These are phyloP conservation scores for Microstegium vimineum DNA, from an alignment of 176 grass and related monocot species.

Conservation along the genomic window DNA sequence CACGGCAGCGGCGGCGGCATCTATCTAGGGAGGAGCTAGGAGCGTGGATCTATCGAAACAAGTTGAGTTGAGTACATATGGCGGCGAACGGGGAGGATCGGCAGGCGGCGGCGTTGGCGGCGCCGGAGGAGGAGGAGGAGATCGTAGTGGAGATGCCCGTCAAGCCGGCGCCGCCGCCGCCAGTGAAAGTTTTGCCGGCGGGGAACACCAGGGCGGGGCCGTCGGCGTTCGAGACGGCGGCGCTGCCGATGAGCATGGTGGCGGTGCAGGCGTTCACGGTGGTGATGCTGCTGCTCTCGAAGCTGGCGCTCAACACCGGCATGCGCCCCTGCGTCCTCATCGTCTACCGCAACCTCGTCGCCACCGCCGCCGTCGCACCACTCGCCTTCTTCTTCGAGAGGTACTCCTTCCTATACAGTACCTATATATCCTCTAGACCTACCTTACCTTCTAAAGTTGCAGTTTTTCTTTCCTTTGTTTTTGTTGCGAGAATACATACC, in stretches of 20 bases:
- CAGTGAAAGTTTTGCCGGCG: background rate
- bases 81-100: background rate
- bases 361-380: background rate
- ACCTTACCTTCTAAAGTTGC: background rate
- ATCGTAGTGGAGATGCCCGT: background rate
- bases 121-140: background rate
- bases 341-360: constrained; percentile 34
- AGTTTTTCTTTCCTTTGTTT: background rate
- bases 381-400: constrained; percentile 31
- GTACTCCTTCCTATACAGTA: too few species aligned
- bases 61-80: too few species aligned
- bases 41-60: background rate
- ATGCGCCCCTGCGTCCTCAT: constrained; percentile 36
- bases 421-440: too few species aligned
- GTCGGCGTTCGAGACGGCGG: background rate
- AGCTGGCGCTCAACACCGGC: constrained; percentile 29
- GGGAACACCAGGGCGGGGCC: too few species aligned
- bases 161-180: background rate
- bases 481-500: background rate
- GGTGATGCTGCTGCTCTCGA: constrained; percentile 33
- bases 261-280: constrained; percentile 21
- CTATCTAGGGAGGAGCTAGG: too few species aligned
- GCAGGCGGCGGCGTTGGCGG: background rate
- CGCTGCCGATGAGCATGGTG: constrained; percentile 28
- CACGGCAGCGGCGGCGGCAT: background rate